Conservation (phyloP, 805 yeast species). For the Martiniozyma abietophila region DNA sequence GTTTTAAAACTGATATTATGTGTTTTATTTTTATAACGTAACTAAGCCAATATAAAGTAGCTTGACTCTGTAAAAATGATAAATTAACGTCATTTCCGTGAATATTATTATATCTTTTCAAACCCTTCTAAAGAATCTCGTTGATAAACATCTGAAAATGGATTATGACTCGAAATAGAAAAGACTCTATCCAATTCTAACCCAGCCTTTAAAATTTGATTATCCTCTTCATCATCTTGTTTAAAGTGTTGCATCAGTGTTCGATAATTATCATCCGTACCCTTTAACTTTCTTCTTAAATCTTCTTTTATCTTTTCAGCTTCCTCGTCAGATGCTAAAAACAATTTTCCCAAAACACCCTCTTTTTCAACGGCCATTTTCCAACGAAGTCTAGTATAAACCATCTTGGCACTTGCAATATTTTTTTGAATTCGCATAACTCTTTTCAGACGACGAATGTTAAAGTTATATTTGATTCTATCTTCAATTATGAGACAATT, state of each 20-base stretch:
- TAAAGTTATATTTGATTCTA: constrained; percentile 52
- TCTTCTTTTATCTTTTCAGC: constrained; percentile 1
- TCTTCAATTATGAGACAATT: constrained; percentile 69
- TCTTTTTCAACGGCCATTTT: constrained; percentile 11
- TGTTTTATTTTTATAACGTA: too few species aligned
- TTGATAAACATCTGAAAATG: constrained; percentile 19
- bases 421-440: constrained; percentile 33
- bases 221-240: constrained; percentile 2
- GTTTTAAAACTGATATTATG: too few species aligned
- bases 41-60: too few species aligned
- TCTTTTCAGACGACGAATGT: constrained; percentile 47
- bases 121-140: background rate
- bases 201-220: constrained; percentile 3
- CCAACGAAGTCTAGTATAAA: constrained; percentile 39
- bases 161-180: constrained; percentile 22
- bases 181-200: constrained; percentile 17
- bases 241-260: constrained; percentile 9
- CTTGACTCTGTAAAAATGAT: too few species aligned
- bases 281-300: constrained; percentile 4
- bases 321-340: constrained; percentile 3
- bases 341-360: constrained; percentile 5
- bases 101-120: background rate
- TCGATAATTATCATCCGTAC: constrained; percentile 5
- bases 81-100: too few species aligned
- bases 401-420: constrained; percentile 38